Conservation (phyloP, 495 filamentous ascomycete species). For the Bryoglossum gracile region DNA sequence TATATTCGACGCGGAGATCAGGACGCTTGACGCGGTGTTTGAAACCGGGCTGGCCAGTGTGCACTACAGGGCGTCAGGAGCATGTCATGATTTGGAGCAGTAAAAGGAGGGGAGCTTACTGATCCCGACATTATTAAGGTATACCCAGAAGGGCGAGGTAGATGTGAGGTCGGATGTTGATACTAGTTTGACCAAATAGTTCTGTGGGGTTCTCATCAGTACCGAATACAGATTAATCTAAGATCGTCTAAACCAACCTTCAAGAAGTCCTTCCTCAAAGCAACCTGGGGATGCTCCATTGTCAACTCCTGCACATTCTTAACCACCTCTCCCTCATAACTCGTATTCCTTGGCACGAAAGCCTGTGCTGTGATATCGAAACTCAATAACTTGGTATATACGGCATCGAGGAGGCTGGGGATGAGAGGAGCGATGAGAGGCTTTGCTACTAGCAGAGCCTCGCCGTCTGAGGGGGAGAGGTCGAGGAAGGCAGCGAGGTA, state of each 20-base stretch:
- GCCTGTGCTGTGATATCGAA: conserved; percentile 36
- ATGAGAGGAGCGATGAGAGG: conserved; percentile 30
- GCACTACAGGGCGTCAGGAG: too few species aligned
- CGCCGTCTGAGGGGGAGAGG: conserved; percentile 28
- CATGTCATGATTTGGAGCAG: too few species aligned
- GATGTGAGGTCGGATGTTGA: conserved; percentile 17
- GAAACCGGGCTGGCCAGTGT: conserved; percentile 34
- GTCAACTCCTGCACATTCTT: conserved; percentile 25
- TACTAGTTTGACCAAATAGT: conserved; percentile 25
- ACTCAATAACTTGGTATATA: conserved; percentile 33
- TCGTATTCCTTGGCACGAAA: conserved; percentile 34
- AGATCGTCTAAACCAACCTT: conserved; percentile 14
- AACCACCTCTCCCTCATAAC: conserved; percentile 25
- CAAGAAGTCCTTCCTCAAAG: conserved; percentile 33
- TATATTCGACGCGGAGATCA: conserved; percentile 31
- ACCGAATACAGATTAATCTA: neutral
- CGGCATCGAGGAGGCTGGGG: conserved; percentile 30
- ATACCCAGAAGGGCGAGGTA: conserved; percentile 24
- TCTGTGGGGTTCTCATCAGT: conserved; percentile 9
- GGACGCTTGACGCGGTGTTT: conserved; percentile 30
- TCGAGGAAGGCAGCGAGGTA: conserved; percentile 32
- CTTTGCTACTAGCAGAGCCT: conserved; percentile 26
- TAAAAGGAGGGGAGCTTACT: too few species aligned
- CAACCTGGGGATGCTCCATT: conserved; percentile 34
- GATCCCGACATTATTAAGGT: conserved; percentile 34